These are phyloP conservation scores for Sphaceloma murrayae DNA, from an alignment of 2,329 filamentous ascomycete species.

Conservation along the genomic window DNA sequence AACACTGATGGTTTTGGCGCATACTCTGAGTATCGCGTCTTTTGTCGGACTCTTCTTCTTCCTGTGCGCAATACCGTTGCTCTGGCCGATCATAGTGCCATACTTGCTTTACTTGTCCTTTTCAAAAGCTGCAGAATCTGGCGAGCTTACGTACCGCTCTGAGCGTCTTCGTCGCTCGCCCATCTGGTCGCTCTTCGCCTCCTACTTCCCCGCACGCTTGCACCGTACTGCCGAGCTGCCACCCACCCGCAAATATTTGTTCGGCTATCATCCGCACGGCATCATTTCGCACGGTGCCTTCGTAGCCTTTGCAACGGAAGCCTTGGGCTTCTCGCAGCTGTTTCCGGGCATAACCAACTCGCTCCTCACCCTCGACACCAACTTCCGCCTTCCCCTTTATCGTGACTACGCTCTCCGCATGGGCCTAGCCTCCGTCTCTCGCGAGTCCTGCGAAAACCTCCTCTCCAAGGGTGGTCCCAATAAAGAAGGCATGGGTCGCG, in stretches of 20 bases:
- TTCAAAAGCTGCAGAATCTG: slow-evolving; percentile 67
- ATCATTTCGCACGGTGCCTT: slow-evolving; percentile 97
- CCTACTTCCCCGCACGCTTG: slow-evolving; percentile 84
- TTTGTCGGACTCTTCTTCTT: slow-evolving; percentile 75
- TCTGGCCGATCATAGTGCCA: slow-evolving; percentile 68
- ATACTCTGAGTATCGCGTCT: slow-evolving; percentile 41
- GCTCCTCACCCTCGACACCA: slow-evolving; percentile 84
- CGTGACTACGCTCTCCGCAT: slow-evolving; percentile 86
- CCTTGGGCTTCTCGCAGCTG: slow-evolving; percentile 72
- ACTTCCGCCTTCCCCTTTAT: slow-evolving; percentile 89
- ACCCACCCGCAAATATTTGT: slow-evolving; percentile 82
- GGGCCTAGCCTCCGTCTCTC: slow-evolving; percentile 80
- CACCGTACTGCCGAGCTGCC: slow-evolving; percentile 76
- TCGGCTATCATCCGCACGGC: slow-evolving; percentile 94
- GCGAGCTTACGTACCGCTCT: slow-evolving; percentile 63
- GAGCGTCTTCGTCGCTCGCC: slow-evolving; percentile 62
- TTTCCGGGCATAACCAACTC: slow-evolving; percentile 96
- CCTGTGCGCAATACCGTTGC: slow-evolving; percentile 79
- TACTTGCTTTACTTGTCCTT: slow-evolving; percentile 79
- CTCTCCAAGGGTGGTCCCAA: slow-evolving; percentile 70
- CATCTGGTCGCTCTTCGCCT: slow-evolving; percentile 81
- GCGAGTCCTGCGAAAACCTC: slow-evolving; percentile 83
- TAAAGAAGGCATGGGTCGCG: slow-evolving; percentile 78
- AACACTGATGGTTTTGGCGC: slow-evolving; percentile 40
- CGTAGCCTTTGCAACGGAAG: slow-evolving; percentile 82